Percentiles rank a stretch among this genome's conserved stretches.
Conservation (phyloP, 768 basidiomycete genomes). For the Amanita muscaria region DNA sequence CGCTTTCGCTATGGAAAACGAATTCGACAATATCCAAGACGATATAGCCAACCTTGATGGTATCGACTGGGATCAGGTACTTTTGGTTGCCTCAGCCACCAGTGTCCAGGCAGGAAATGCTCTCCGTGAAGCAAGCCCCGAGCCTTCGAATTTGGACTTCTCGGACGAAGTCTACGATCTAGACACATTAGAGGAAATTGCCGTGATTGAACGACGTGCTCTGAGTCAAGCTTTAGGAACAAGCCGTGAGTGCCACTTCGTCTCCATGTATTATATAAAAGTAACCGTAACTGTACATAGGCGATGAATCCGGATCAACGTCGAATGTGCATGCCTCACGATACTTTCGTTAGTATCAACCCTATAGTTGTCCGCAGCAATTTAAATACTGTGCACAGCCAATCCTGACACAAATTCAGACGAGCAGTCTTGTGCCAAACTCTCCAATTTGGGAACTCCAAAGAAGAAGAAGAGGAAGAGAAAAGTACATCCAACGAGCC, state of each 20-base stretch:
- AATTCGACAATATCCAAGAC: constrained; percentile 46
- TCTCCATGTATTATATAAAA: too few species aligned
- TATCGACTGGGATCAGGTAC: constrained; percentile 36
- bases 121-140: constrained; percentile 4
- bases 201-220: constrained; percentile 34
- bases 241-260: too few species aligned
- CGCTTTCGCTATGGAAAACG: constrained; percentile 31
- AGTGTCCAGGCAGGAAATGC: constrained; percentile 16
- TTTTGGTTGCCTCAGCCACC: constrained; percentile 16
- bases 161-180: constrained; percentile 25
- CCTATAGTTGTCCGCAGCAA: too few species aligned
- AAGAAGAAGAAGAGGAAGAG: constrained; percentile 14
- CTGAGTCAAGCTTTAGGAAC: too few species aligned
- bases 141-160: constrained; percentile 7
- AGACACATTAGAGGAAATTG: constrained; percentile 33
- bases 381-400: too few species aligned
- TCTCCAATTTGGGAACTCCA: too few species aligned
- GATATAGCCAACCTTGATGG: constrained; percentile 43
- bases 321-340: not conserved
- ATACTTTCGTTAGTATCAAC: constrained; percentile 6
- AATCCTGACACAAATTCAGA: too few species aligned
- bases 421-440: too few species aligned
- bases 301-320: not conserved
- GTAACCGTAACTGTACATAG: too few species aligned
- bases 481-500: constrained; percentile 6